These are phyloP conservation scores for Abortiporus biennis DNA, from an alignment of 1,284 basidiomycete genomes.

Conservation along the genomic window DNA sequence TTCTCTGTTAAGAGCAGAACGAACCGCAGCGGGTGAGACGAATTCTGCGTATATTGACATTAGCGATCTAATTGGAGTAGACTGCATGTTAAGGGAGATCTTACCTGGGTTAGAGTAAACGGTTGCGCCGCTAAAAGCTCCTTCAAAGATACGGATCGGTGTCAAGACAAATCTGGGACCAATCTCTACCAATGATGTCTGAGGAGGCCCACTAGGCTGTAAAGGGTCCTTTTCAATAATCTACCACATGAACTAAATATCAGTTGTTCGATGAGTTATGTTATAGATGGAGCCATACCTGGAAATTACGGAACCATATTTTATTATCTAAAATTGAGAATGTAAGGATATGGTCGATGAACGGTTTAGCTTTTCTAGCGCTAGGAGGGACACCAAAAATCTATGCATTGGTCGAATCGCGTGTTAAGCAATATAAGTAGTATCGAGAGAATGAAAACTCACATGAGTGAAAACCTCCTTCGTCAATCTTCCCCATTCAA, in stretches of 20 bases:
- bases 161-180: conserved; percentile 97
- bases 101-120: conserved; percentile 93
- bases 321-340: conserved; percentile 96
- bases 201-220: conserved; percentile 68
- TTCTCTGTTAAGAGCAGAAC: conserved; percentile 65
- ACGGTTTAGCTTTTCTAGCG: conserved; percentile 91
- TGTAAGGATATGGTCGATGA: conserved; percentile 95
- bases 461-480: conserved; percentile 98
- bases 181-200: conserved; percentile 86
- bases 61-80: neutral
- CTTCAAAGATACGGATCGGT: conserved; percentile 98
- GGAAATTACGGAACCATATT: conserved; percentile 99
- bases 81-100: conserved; percentile 16
- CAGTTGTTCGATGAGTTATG: neutral
- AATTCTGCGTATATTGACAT: conserved; percentile 56
- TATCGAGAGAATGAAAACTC: conserved; percentile 34
- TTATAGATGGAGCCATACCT: conserved; percentile 44
- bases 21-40: conserved; percentile 80
- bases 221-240: conserved; percentile 77
- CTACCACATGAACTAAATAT: conserved; percentile 28
- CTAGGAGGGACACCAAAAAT: conserved; percentile 93
- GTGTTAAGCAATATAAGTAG: no score
- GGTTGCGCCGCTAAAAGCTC: conserved; percentile 91
- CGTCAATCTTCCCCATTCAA: conserved; percentile 83
- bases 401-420: no score